phyloP scores from a whole-genome alignment of 495 filamentous ascomycete species.

The Rhypophila decipiens region DNA sequence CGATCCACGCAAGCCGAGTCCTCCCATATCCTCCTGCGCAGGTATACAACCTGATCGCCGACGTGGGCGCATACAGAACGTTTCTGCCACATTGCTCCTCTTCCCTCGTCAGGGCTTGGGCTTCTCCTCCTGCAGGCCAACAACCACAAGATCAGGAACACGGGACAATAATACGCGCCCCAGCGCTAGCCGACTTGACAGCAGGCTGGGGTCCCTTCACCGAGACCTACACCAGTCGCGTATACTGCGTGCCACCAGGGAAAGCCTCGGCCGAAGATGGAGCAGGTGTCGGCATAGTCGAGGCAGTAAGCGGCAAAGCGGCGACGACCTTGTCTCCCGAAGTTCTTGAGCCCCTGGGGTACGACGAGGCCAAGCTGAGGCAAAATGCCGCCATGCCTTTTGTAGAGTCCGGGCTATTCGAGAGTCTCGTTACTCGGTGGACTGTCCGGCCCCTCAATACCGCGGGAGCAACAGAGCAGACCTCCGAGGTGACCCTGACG shows the following conservation, averaged over 20 bases:
- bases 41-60: slow-evolving; percentile 77
- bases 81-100: slow-evolving; percentile 83
- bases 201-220: slow-evolving; percentile 78
- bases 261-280: neutral
- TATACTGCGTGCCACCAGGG: slow-evolving; percentile 64
- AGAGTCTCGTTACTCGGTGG: slow-evolving; percentile 75
- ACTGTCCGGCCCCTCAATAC: slow-evolving; percentile 37
- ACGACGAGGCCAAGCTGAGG: neutral
- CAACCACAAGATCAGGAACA: slow-evolving; percentile 11
- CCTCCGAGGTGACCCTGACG: slow-evolving; percentile 66
- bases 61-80: slow-evolving; percentile 68
- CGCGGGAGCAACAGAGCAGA: slow-evolving; percentile 27
- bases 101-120: slow-evolving; percentile 61
- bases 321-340: slow-evolving; percentile 30
- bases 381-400: slow-evolving; percentile 11
- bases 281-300: slow-evolving; percentile 48
- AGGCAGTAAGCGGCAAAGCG: slow-evolving; percentile 63
- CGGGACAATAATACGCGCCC: slow-evolving; percentile 37
- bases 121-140: slow-evolving; percentile 21
- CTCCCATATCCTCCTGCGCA: slow-evolving; percentile 66
- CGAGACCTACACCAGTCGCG: slow-evolving; percentile 68
- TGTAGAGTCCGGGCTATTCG: slow-evolving; percentile 65
- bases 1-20: slow-evolving; percentile 65
- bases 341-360: slow-evolving; percentile 33
- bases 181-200: slow-evolving; percentile 68